A percentile compares a stretch with the other conserved stretches of the same genome.
Evolutionary conservation across 345 rosid species (phyloP).

Genomic region (Salix exigua): DNA sequence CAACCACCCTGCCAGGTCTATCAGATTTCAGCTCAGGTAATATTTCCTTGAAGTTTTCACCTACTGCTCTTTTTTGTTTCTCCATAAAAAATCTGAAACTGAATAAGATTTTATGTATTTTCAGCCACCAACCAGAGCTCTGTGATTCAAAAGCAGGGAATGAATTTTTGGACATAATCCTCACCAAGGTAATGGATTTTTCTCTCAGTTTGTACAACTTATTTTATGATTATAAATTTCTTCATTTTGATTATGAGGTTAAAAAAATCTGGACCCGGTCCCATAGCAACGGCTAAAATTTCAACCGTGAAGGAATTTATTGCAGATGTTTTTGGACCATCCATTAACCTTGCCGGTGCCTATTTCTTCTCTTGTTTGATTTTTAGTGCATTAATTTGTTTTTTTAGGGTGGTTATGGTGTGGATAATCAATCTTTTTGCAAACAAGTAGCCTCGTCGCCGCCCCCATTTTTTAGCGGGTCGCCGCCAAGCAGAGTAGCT

Average conservation of each 20-base stretch:
- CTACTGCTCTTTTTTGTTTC: neutral
- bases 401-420: slow-evolving; percentile 54
- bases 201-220: neutral
- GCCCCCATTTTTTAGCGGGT: slow-evolving; percentile 81
- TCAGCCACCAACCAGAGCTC: slow-evolving; percentile 65
- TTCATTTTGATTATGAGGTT: neutral
- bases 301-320: neutral
- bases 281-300: neutral
- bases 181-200: slow-evolving; percentile 50
- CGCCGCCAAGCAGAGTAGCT: slow-evolving; percentile 99
- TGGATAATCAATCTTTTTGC: slow-evolving; percentile 44
- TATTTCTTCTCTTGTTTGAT: neutral
- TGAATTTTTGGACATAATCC: slow-evolving; percentile 74
- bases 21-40: slow-evolving; percentile 59
- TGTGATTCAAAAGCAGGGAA: slow-evolving; percentile 53
- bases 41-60: neutral
- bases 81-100: neutral
- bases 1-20: slow-evolving; percentile 49
- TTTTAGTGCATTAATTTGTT: neutral
- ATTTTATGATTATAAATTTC: neutral
- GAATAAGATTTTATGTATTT: slow-evolving; percentile 7
- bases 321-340: neutral
- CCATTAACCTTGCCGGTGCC: neutral
- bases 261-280: neutral
- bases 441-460: slow-evolving; percentile 63